Evolutionary conservation across 192 early-diverging fungal genomes (phyloP), one percentile per base, ranked within the genome.

Genomic region (Coemansia sp.): DNA sequence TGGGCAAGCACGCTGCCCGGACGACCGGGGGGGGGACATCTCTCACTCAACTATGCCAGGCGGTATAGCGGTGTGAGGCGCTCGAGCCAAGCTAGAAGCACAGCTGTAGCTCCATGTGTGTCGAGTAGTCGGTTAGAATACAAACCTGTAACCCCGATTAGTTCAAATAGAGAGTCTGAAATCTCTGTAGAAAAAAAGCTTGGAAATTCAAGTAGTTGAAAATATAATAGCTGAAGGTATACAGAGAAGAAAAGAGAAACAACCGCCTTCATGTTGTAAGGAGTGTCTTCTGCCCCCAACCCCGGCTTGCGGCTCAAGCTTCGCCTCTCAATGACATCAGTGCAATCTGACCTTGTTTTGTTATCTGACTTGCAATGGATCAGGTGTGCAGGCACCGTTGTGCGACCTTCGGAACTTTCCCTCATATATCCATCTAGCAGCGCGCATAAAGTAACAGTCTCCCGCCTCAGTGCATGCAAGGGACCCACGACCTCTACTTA

Each of bases 391-490:
- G n/a, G 46, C n/a, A 50, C 8, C 19, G 6, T 50, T 50, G 19
- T 50, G 19, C 8, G 19, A 20, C 46, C 19, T 22, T 50, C 46
- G 19, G 19, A 5, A 15, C 51, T 55, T 10, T 55, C 51, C 2
- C 27, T 27, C 27, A 27, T 4, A 10, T 55, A 55, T 15, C 51
- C 24, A 24, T 13, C 27, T 7, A 6, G 12, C 19, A 27, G 22
- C 45, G 50, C 46, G 50, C 51, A 55, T 55, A 55, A 55, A 55
- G 51, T 24, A 55, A 55, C 27, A 13, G 46, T n/a, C 46, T 5
- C 46, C 7, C 24, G 3, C 10, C 11, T 20, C 19, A 8, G n/a
- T 50, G 19, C 22, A 55, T 55, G 51, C 51, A 55, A 29, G 51
- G 24, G 51, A 27, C 11, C 9, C 15, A n/a, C 44, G 44, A n/a